These are phyloP conservation scores for Mycena floridula DNA, from an alignment of 768 basidiomycete genomes.

Conservation along the genomic window DNA sequence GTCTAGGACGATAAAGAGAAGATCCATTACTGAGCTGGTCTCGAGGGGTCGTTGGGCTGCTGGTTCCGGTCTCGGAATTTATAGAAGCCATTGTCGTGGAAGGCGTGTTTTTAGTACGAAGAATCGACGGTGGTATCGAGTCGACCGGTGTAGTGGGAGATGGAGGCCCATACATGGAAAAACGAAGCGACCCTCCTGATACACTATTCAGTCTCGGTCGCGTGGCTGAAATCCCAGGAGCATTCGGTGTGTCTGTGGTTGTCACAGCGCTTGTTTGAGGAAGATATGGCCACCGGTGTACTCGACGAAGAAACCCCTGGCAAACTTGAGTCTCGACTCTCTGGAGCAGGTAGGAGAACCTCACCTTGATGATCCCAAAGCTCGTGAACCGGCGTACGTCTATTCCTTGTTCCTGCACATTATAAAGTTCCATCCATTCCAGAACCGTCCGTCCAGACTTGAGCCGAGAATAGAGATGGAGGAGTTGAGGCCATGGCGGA, in stretches of 20 bases:
- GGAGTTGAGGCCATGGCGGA: slow-evolving; percentile 83
- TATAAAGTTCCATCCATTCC: slow-evolving; percentile 81
- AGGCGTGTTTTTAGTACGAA: slow-evolving; percentile 9
- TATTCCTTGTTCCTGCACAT: slow-evolving; percentile 67
- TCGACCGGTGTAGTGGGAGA: background rate
- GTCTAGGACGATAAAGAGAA: slow-evolving; percentile 30
- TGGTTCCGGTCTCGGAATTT: background rate
- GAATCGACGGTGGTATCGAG: slow-evolving; percentile 11
- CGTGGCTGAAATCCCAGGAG: slow-evolving; percentile 14
- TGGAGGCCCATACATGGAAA: slow-evolving; percentile 7
- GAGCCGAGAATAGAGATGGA: slow-evolving; percentile 82
- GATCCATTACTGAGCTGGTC: too few species aligned
- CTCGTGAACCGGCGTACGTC: slow-evolving; percentile 93
- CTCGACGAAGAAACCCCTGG: slow-evolving; percentile 85
- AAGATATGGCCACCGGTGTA: slow-evolving; percentile 89
- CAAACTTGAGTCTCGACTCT: background rate
- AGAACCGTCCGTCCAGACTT: slow-evolving; percentile 77
- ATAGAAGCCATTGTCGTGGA: slow-evolving; percentile 10
- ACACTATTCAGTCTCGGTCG: slow-evolving; percentile 35
- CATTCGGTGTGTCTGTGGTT: too few species aligned
- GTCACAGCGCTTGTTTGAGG: slow-evolving; percentile 2
- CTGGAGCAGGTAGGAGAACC: background rate
- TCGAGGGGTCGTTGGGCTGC: too few species aligned
- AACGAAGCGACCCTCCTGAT: slow-evolving; percentile 13
- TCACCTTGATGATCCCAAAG: slow-evolving; percentile 94